Evolutionary conservation across 176 grass and related monocot genomes (phyloP).

Genomic region (Triticum turgidum): DNA sequence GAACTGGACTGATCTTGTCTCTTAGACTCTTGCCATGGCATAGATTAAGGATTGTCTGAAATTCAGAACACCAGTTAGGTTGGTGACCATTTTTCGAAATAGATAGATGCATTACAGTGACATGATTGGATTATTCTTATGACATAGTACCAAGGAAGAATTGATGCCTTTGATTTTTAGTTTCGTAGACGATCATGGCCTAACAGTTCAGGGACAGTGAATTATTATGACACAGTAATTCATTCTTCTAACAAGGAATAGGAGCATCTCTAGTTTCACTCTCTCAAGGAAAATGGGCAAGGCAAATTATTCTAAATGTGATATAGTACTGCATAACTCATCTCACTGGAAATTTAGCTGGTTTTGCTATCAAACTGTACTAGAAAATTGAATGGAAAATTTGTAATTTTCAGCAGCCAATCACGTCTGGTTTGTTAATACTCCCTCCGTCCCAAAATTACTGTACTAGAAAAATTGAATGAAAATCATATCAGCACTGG

Average conservation of each 20-base stretch:
- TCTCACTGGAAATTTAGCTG: not conserved
- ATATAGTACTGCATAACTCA: not conserved
- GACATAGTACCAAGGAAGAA: not conserved
- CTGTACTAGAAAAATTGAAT: too few relatives aligned
- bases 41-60: not conserved
- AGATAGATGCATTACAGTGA: not conserved
- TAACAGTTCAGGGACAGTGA: not conserved
- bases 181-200: not conserved
- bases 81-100: constrained; percentile 1
- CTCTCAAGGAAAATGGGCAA: too few relatives aligned
- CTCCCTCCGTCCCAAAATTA: too few relatives aligned
- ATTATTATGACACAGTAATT: not conserved
- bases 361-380: constrained; percentile 1
- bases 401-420: constrained; percentile 11
- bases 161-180: not conserved
- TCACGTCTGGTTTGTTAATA: constrained; percentile 28
- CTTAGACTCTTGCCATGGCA: not conserved
- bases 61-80: not conserved
- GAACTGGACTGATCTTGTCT: not conserved
- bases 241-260: too few relatives aligned
- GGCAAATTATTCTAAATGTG: not conserved
- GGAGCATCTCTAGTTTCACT: too few relatives aligned
- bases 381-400: too few relatives aligned
- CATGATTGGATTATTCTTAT: not conserved
- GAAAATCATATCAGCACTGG: not conserved